Evolutionary conservation across 2,329 filamentous ascomycete species (phyloP).

Genomic region (Monilinia fructicola): DNA sequence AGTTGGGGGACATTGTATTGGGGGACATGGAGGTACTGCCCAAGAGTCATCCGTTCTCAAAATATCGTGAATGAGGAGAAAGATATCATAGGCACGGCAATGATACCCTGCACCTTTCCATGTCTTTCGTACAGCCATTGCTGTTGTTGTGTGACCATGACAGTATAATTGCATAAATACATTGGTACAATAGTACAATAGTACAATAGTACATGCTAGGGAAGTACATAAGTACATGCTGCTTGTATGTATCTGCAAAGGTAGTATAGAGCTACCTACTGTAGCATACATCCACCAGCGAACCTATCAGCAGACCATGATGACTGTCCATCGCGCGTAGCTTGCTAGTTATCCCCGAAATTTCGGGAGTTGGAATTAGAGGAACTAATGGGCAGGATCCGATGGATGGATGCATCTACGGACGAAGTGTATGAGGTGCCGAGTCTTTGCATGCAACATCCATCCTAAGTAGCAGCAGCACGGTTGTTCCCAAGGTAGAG

Average conservation of each 20-base stretch:
- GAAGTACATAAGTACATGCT: not conserved
- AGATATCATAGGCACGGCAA: not conserved
- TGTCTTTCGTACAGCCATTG: not conserved
- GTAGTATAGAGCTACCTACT: not conserved
- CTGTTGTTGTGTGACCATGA: not conserved
- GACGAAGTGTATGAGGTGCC: not conserved
- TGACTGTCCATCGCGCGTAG: not conserved
- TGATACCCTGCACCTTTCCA: conserved; percentile 20
- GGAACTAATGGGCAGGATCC: not conserved
- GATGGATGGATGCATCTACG: conserved; percentile 6
- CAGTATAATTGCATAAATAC: not conserved
- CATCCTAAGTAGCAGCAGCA: no score
- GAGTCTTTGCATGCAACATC: conserved; percentile 1
- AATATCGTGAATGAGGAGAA: not conserved
- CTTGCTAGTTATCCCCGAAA: not conserved
- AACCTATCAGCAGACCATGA: conserved; percentile 5
- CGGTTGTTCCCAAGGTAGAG: not conserved
- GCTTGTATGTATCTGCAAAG: not conserved
- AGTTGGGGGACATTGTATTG: not conserved
- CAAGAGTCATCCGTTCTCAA: conserved; percentile 1
- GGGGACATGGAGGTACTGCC: conserved; percentile 9
- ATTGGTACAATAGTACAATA: not conserved
- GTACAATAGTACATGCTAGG: no score
- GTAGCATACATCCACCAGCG: not conserved
- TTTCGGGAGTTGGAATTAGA: conserved; percentile 9